Evolutionary conservation across 768 basidiomycete species (phyloP).

Genomic region (Lyophyllum decastes): DNA sequence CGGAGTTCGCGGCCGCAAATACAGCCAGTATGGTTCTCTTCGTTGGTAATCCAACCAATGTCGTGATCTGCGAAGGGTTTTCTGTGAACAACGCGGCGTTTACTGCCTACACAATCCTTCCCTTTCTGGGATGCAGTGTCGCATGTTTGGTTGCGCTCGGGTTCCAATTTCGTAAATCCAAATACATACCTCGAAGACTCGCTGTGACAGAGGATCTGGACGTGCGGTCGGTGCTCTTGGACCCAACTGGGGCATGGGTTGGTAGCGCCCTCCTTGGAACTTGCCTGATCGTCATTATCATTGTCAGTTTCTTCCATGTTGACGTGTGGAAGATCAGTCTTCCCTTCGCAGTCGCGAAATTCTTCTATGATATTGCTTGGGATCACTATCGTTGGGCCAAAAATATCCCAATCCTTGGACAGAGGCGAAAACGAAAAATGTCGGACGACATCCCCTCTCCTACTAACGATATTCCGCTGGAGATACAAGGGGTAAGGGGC

Average conservation of each 20-base stretch:
- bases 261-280: slow-evolving; percentile 66
- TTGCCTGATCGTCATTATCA: slow-evolving; percentile 74
- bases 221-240: slow-evolving; percentile 65
- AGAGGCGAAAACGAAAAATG: slow-evolving; percentile 18
- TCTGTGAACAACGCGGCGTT: slow-evolving; percentile 74
- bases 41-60: slow-evolving; percentile 92
- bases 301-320: slow-evolving; percentile 72
- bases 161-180: slow-evolving; percentile 58
- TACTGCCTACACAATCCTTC: slow-evolving; percentile 81
- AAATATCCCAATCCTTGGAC: slow-evolving; percentile 23
- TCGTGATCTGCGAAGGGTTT: slow-evolving; percentile 90
- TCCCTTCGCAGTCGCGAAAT: slow-evolving; percentile 76
- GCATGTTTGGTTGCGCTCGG: slow-evolving; percentile 62
- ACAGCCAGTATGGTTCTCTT: slow-evolving; percentile 76
- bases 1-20: slow-evolving; percentile 80
- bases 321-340: slow-evolving; percentile 86
- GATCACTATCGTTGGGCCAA: slow-evolving; percentile 49
- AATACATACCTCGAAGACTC: slow-evolving; percentile 54
- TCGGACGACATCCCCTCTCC: slow-evolving; percentile 1
- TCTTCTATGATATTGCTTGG: slow-evolving; percentile 65
- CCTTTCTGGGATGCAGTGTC: slow-evolving; percentile 69
- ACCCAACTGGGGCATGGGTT: slow-evolving; percentile 73
- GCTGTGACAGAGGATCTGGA: slow-evolving; percentile 37
- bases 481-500: background rate
- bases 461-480: background rate